Percentiles rank a stretch among this genome's conserved stretches.
phyloP scores from a whole-genome alignment of 2,329 filamentous ascomycete species.

The Aspergillus neoniger region DNA sequence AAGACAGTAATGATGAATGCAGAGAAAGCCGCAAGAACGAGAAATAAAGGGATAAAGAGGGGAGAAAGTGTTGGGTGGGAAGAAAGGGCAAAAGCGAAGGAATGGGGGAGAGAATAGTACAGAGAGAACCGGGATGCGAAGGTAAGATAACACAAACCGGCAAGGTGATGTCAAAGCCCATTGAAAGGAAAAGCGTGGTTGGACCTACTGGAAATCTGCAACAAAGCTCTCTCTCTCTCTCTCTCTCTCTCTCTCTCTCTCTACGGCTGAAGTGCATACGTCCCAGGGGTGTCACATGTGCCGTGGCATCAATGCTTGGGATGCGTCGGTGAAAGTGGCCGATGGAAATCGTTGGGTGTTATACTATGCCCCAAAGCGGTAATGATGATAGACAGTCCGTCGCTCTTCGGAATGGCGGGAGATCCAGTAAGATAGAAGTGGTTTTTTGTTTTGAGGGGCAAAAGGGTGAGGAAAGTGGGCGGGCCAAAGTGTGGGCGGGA shows the following conservation, averaged over 20 bases:
- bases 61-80: neutral
- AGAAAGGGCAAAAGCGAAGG: neutral
- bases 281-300: neutral
- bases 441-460: neutral
- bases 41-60: neutral
- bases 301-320: slow-evolving; percentile 1
- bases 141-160: neutral
- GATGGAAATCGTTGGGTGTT: neutral
- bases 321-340: neutral
- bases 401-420: neutral
- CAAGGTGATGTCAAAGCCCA: neutral
- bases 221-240: neutral
- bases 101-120: neutral
- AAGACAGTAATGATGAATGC: neutral
- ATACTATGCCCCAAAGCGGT: neutral
- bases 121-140: neutral
- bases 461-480: neutral
- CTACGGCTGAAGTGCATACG: slow-evolving; percentile 1
- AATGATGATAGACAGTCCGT: neutral
- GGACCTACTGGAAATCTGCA: slow-evolving; percentile 5
- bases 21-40: neutral
- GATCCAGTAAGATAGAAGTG: neutral
- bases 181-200: neutral
- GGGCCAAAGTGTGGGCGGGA: neutral
- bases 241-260: neutral